A percentile compares a stretch with the other conserved stretches of the same genome.
Evolutionary conservation across 2,329 filamentous ascomycete genomes (phyloP).

Genomic region (Colletotrichum sp.): DNA sequence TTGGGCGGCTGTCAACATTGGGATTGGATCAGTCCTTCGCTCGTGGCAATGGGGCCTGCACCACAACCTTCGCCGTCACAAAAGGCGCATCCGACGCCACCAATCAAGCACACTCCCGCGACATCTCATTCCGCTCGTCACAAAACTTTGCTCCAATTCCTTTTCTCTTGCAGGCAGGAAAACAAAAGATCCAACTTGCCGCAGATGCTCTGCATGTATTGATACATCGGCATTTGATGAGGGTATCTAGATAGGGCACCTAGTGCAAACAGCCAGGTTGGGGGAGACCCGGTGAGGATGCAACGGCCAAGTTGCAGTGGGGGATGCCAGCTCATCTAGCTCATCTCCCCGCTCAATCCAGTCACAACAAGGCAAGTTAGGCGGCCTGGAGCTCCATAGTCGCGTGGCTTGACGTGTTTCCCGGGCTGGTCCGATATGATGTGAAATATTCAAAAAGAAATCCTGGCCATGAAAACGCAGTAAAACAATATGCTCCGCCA

Average conservation of each 20-base stretch:
- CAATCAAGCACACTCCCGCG: not conserved
- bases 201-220: not conserved
- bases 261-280: not conserved
- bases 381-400: not conserved
- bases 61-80: not conserved
- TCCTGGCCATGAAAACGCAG: not conserved
- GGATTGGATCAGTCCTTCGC: not conserved
- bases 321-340: not conserved
- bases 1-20: not conserved
- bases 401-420: not conserved
- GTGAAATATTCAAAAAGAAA: not conserved
- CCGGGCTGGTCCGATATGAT: not conserved
- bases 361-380: not conserved
- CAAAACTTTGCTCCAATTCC: not conserved
- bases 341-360: not conserved
- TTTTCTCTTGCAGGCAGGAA: not conserved
- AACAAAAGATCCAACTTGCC: not conserved
- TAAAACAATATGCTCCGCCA: not conserved
- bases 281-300: not conserved
- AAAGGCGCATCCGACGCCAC: constrained; percentile 2
- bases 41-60: constrained; percentile 5
- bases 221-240: constrained; percentile 8
- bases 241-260: constrained; percentile 15
- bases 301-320: not conserved
- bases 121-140: not conserved